phyloP scores from a whole-genome alignment of 2,329 filamentous ascomycete genomes.

The Hysterium pulicare region DNA sequence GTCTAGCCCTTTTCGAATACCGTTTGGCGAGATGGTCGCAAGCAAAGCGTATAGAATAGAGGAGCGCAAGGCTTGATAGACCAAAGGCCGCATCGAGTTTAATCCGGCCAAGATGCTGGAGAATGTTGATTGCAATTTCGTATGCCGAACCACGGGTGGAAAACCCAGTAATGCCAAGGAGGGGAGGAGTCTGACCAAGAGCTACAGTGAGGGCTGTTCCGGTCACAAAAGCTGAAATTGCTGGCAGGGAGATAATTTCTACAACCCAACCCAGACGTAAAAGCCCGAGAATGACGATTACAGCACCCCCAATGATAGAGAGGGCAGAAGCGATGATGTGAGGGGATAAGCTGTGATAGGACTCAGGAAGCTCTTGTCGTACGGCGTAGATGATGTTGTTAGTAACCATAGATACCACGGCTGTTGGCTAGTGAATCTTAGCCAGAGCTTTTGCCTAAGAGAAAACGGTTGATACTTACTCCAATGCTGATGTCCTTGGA shows the following conservation, averaged over 20 bases:
- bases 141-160: constrained; percentile 76
- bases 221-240: constrained; percentile 95
- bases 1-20: constrained; percentile 63
- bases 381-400: not conserved
- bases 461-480: constrained; percentile 41
- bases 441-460: not conserved
- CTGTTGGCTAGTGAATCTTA: not conserved
- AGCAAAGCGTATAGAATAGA: constrained; percentile 58
- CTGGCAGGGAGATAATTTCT: constrained; percentile 85
- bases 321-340: constrained; percentile 67
- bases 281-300: constrained; percentile 76
- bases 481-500: constrained; percentile 99
- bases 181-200: constrained; percentile 72
- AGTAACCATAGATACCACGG: not conserved
- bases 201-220: constrained; percentile 89
- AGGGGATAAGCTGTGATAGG: too few species aligned
- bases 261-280: constrained; percentile 84
- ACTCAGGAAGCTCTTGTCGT: not conserved
- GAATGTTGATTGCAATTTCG: constrained; percentile 74
- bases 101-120: constrained; percentile 66
- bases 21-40: constrained; percentile 66
- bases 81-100: constrained; percentile 84
- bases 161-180: constrained; percentile 75
- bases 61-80: constrained; percentile 71
- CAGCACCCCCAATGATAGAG: constrained; percentile 71